Conservation (phyloP, 805 yeast species). For the Scheffersomyces coipomensis region DNA sequence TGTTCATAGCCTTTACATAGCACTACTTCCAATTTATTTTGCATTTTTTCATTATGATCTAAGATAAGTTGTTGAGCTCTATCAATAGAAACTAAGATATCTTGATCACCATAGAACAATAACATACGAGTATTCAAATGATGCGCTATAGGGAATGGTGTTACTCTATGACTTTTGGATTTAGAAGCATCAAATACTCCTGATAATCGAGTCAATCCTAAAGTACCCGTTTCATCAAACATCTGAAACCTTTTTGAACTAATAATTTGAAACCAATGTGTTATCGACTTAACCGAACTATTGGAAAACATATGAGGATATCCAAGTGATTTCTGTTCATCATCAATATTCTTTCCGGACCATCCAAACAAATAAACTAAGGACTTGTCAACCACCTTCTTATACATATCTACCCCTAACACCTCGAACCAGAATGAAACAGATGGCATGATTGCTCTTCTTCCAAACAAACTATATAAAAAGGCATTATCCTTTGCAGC, state of each 20-base stretch:
- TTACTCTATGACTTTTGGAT: constrained; percentile 15
- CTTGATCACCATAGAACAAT: constrained; percentile 26
- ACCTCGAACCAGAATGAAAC: constrained; percentile 27
- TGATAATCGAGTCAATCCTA: constrained; percentile 21
- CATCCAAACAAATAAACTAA: constrained; percentile 25
- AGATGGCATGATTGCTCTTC: constrained; percentile 26
- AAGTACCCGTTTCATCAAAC: constrained; percentile 26
- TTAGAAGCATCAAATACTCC: constrained; percentile 13
- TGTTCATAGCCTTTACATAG: constrained; percentile 27
- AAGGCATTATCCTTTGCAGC: constrained; percentile 24
- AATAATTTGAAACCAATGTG: constrained; percentile 34
- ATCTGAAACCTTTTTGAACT: constrained; percentile 27
- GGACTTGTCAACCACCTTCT: constrained; percentile 21
- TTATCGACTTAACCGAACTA: constrained; percentile 24
- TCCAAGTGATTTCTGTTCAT: constrained; percentile 22
- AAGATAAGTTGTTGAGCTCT: constrained; percentile 19
- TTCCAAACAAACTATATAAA: constrained; percentile 23
- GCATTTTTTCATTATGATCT: constrained; percentile 22
- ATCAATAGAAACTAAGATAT: constrained; percentile 27
- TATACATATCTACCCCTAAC: constrained; percentile 19
- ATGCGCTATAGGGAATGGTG: constrained; percentile 28
- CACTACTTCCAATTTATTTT: constrained; percentile 15
- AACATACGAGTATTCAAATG: constrained; percentile 27
- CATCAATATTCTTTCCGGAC: constrained; percentile 20
- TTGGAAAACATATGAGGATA: constrained; percentile 31